Conservation (phyloP, 305 asterid species). For the Euphrasia arctica region DNA sequence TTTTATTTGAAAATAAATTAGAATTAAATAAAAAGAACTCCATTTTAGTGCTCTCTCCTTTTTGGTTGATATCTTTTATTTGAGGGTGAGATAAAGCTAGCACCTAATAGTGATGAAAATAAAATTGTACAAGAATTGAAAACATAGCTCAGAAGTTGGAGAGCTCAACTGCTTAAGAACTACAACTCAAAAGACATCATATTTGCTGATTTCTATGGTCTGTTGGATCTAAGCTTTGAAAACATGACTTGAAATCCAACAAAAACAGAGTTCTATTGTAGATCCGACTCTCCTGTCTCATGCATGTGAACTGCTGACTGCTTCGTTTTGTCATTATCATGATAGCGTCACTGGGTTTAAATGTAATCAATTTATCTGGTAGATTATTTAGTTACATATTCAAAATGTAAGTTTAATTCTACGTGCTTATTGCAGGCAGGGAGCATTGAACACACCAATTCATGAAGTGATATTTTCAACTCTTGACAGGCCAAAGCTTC, state of each 20-base stretch:
- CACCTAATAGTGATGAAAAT: slow-evolving; percentile 7
- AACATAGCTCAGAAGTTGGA: slow-evolving; percentile 16
- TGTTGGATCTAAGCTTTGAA: slow-evolving; percentile 2
- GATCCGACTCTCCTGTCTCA: neutral
- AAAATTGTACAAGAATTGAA: neutral
- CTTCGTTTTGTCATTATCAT: neutral
- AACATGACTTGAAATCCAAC: neutral
- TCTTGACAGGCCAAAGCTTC: slow-evolving; percentile 72
- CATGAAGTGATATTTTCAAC: slow-evolving; percentile 92
- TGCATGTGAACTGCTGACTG: neutral
- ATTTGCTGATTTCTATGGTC: slow-evolving; percentile 10
- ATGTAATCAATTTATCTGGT: too few relatives aligned
- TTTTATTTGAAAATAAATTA: slow-evolving; percentile 7
- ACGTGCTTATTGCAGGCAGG: slow-evolving; percentile 60
- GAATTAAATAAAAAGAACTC: too few relatives aligned
- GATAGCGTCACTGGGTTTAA: too few relatives aligned
- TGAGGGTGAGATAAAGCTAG: slow-evolving; percentile 10
- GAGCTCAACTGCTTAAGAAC: slow-evolving; percentile 18
- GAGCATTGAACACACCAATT: slow-evolving; percentile 42
- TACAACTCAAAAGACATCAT: neutral
- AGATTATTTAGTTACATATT: neutral
- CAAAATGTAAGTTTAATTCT: neutral
- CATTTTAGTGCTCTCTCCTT: neutral
- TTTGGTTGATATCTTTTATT: slow-evolving; percentile 13
- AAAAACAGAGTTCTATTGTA: neutral